Evolutionary conservation across 768 basidiomycete genomes (phyloP).

Genomic region (Agrocybe pediades): DNA sequence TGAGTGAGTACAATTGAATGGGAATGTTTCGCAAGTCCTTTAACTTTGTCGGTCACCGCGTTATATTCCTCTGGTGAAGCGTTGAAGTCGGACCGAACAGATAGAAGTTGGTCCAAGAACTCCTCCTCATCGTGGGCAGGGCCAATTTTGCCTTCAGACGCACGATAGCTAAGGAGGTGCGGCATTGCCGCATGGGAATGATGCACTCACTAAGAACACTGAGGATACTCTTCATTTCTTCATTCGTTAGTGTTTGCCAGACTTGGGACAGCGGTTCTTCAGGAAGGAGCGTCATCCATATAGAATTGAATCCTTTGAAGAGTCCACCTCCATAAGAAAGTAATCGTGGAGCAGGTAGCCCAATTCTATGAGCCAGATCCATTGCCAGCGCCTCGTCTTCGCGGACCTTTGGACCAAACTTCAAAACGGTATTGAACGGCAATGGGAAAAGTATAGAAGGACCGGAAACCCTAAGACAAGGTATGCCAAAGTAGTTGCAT

Average conservation of each 20-base stretch:
- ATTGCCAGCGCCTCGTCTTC: background rate
- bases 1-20: constrained; percentile 1
- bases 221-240: too few relatives aligned
- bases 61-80: background rate
- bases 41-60: background rate
- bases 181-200: background rate
- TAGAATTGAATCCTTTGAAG: background rate
- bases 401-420: too few relatives aligned
- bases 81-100: background rate
- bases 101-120: background rate
- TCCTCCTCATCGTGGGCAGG: background rate
- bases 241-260: too few relatives aligned
- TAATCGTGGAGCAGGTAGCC: background rate
- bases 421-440: too few relatives aligned
- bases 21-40: background rate
- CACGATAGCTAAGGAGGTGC: background rate
- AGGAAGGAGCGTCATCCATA: background rate
- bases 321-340: background rate
- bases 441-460: too few relatives aligned
- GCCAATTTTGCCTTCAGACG: background rate
- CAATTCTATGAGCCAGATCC: background rate
- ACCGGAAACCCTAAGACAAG: too few relatives aligned
- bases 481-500: too few relatives aligned
- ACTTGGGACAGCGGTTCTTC: too few relatives aligned
- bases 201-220: too few relatives aligned